Evolutionary conservation across 164 flowering plant genomes (phyloP).

Genomic region (Chimonanthus praecox): DNA sequence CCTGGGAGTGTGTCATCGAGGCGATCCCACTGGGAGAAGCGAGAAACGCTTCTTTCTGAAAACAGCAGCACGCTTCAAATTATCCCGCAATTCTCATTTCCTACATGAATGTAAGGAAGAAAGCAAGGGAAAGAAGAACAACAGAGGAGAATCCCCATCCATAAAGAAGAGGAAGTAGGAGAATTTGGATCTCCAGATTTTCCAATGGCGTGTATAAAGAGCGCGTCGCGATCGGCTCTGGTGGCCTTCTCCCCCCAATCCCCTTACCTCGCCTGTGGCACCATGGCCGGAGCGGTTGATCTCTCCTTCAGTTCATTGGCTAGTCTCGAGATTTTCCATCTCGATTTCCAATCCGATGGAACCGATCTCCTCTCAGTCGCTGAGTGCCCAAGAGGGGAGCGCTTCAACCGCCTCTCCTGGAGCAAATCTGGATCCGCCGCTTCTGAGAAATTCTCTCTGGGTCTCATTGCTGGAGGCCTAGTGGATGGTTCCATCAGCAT

Average conservation of each 20-base stretch:
- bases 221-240: constrained; percentile 77
- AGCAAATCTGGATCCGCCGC: constrained; percentile 48
- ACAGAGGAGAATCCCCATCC: not conserved
- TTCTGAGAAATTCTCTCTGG: constrained; percentile 60
- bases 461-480: constrained; percentile 90
- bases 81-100: too few relatives aligned
- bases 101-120: too few relatives aligned
- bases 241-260: constrained; percentile 84
- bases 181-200: not conserved
- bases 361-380: constrained; percentile 57
- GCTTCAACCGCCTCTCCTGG: constrained; percentile 87
- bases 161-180: too few relatives aligned
- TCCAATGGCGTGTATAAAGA: constrained; percentile 71
- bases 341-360: constrained; percentile 85
- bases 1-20: too few relatives aligned
- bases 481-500: constrained; percentile 75
- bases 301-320: constrained; percentile 87
- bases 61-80: too few relatives aligned
- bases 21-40: too few relatives aligned
- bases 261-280: constrained; percentile 90
- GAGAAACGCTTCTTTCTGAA: too few relatives aligned
- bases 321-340: constrained; percentile 73
- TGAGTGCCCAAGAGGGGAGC: constrained; percentile 62
- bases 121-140: not conserved
- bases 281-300: constrained; percentile 97